Evolutionary conservation across 2,329 filamentous ascomycete species (phyloP).

Genomic region (Chaetomiaceae sp.): DNA sequence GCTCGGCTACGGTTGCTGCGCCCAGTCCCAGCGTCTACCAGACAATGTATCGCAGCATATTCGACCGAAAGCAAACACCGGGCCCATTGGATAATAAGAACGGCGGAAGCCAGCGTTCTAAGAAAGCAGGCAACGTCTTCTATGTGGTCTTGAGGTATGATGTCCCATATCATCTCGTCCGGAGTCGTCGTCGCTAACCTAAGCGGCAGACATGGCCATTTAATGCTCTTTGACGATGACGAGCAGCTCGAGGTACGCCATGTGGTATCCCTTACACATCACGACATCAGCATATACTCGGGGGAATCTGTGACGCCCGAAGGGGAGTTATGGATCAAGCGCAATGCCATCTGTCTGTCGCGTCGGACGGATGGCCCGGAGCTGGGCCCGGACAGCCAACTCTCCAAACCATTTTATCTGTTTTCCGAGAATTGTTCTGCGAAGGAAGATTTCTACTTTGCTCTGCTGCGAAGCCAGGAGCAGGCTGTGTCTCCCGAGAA

Average conservation of each 20-base stretch:
- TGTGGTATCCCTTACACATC: slow-evolving; percentile 87
- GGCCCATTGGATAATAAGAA: slow-evolving; percentile 47
- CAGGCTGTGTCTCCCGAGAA: slow-evolving; percentile 55
- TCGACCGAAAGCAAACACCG: slow-evolving; percentile 65
- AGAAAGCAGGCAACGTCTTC: slow-evolving; percentile 79
- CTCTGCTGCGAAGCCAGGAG: slow-evolving; percentile 79
- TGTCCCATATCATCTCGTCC: background rate
- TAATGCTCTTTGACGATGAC: slow-evolving; percentile 96
- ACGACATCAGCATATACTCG: slow-evolving; percentile 79
- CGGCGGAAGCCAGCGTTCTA: slow-evolving; percentile 49
- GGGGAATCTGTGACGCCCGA: slow-evolving; percentile 76
- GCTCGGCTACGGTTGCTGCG: slow-evolving; percentile 66
- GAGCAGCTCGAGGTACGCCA: slow-evolving; percentile 94
- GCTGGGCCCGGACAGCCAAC: slow-evolving; percentile 48
- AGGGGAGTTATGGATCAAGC: slow-evolving; percentile 92
- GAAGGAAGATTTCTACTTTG: slow-evolving; percentile 98
- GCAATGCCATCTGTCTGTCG: slow-evolving; percentile 81
- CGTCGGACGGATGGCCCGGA: slow-evolving; percentile 56
- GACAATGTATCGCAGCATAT: slow-evolving; percentile 95
- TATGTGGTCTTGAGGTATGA: slow-evolving; percentile 81
- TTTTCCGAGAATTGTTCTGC: slow-evolving; percentile 95
- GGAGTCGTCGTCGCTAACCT: slow-evolving; percentile 12
- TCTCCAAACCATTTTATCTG: slow-evolving; percentile 81
- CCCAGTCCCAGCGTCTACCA: slow-evolving; percentile 95
- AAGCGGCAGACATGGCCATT: slow-evolving; percentile 69